Conservation (phyloP, 2,329 filamentous ascomycete species). For the Fusarium buharicum region DNA sequence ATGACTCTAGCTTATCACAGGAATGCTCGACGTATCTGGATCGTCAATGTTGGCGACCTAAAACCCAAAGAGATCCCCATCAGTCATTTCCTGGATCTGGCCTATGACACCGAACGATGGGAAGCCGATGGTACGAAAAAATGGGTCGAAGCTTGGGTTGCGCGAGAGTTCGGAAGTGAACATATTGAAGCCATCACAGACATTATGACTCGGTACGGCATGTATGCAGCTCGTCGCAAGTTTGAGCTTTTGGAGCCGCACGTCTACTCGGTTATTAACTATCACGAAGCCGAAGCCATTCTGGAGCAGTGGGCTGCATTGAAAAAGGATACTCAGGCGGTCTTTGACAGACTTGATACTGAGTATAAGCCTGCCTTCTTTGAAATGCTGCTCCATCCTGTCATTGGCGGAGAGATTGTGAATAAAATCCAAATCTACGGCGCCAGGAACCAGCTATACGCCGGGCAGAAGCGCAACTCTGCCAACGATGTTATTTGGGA, state of each 20-base stretch:
- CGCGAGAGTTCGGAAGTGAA: slow-evolving; percentile 61
- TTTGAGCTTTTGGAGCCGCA: slow-evolving; percentile 68
- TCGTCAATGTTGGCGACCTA: slow-evolving; percentile 71
- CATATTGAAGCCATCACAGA: slow-evolving; percentile 58
- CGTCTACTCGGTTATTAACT: slow-evolving; percentile 68
- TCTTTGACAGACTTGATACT: slow-evolving; percentile 56
- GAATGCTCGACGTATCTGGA: slow-evolving; percentile 65
- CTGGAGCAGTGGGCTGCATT: slow-evolving; percentile 64
- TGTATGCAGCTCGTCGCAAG: slow-evolving; percentile 66
- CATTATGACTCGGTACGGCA: slow-evolving; percentile 59
- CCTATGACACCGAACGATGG: slow-evolving; percentile 61
- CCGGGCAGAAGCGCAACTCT: slow-evolving; percentile 65
- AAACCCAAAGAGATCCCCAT: slow-evolving; percentile 68
- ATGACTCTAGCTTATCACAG: slow-evolving; percentile 62
- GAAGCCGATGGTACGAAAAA: slow-evolving; percentile 52
- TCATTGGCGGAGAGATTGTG: slow-evolving; percentile 66
- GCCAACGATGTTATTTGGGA: slow-evolving; percentile 55
- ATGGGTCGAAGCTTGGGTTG: slow-evolving; percentile 56
- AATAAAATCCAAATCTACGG: slow-evolving; percentile 59
- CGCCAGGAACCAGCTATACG: slow-evolving; percentile 64
- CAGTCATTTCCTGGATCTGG: slow-evolving; percentile 66
- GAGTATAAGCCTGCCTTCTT: slow-evolving; percentile 65
- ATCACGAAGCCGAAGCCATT: slow-evolving; percentile 67
- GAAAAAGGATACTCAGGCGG: slow-evolving; percentile 54
- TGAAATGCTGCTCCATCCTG: slow-evolving; percentile 69